These are phyloP conservation scores for Aspergillus chevalieri DNA, from an alignment of 2,329 filamentous ascomycete species.

Conservation along the genomic window DNA sequence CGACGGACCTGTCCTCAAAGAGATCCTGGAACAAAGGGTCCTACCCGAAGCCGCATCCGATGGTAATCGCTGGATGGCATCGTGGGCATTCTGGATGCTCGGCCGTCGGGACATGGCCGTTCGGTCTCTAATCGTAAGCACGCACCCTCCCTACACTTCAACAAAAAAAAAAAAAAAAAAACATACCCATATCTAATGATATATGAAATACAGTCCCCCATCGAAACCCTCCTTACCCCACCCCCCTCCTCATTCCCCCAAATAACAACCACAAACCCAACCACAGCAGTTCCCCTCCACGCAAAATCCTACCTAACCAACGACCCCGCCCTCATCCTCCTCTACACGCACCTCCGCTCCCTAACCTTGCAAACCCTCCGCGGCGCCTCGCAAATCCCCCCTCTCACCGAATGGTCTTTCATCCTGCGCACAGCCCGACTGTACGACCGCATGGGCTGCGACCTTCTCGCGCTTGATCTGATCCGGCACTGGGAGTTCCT, in stretches of 20 bases:
- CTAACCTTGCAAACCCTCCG: conserved; percentile 75
- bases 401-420: conserved; percentile 79
- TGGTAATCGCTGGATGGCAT: conserved; percentile 88
- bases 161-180: conserved; percentile 3
- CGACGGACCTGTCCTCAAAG: conserved; percentile 63
- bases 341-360: conserved; percentile 80
- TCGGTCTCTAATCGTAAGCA: conserved; percentile 67
- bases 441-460: conserved; percentile 89
- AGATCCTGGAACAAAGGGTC: conserved; percentile 72
- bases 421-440: conserved; percentile 76
- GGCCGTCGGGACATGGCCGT: conserved; percentile 77
- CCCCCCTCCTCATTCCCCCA: conserved; percentile 28
- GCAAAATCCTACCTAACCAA: conserved; percentile 80
- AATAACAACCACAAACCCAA: conserved; percentile 49
- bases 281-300: conserved; percentile 53
- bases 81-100: conserved; percentile 93
- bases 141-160: neutral
- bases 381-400: conserved; percentile 74
- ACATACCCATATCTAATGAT: neutral
- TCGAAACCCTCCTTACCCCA: conserved; percentile 59
- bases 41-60: conserved; percentile 69
- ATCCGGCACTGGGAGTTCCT: conserved; percentile 51
- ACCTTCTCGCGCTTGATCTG: conserved; percentile 78
- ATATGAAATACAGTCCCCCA: conserved; percentile 55
- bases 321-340: conserved; percentile 78